phyloP scores from a whole-genome alignment of 495 filamentous ascomycete species.

The Penicillium silybi region DNA sequence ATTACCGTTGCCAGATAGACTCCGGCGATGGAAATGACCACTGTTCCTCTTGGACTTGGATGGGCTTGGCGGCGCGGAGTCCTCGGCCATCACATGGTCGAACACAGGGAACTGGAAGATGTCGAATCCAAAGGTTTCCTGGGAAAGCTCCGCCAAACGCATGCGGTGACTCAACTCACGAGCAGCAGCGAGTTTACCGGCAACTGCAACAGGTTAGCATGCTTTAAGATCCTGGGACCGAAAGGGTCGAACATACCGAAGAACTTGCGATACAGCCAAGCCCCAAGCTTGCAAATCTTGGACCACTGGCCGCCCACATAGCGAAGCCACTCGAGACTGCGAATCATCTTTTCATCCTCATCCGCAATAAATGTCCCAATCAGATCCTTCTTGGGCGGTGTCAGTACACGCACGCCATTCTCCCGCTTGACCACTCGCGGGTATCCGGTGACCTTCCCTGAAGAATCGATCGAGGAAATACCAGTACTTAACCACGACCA shows the following conservation, averaged over 20 bases:
- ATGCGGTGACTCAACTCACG: conserved; percentile 51
- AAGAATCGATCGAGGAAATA: conserved; percentile 32
- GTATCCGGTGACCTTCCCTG: conserved; percentile 26
- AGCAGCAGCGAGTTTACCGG: conserved; percentile 60
- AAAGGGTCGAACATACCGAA: conserved; percentile 27
- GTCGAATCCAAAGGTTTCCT: conserved; percentile 41
- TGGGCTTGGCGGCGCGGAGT: conserved; percentile 28
- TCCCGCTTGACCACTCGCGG: conserved; percentile 30
- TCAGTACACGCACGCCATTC: conserved; percentile 30
- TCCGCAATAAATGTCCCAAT: conserved; percentile 58
- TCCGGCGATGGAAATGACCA: conserved; percentile 22
- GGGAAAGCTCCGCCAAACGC: conserved; percentile 38
- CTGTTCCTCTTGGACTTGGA: conserved; percentile 28
- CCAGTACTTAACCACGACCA: conserved; percentile 44
- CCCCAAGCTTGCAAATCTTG: conserved; percentile 64
- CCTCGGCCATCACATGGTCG: conserved; percentile 20
- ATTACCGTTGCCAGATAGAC: conserved; percentile 18
- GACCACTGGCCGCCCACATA: conserved; percentile 65
- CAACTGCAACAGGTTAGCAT: conserved; percentile 14
- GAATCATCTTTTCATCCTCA: conserved; percentile 68
- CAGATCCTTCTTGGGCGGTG: conserved; percentile 55
- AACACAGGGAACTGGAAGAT: conserved; percentile 29
- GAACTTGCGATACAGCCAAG: conserved; percentile 61
- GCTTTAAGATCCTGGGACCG: background rate
- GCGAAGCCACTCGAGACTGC: conserved; percentile 80